phyloP scores from a whole-genome alignment of 805 yeast species.

The Metschnikowia hibisci region DNA sequence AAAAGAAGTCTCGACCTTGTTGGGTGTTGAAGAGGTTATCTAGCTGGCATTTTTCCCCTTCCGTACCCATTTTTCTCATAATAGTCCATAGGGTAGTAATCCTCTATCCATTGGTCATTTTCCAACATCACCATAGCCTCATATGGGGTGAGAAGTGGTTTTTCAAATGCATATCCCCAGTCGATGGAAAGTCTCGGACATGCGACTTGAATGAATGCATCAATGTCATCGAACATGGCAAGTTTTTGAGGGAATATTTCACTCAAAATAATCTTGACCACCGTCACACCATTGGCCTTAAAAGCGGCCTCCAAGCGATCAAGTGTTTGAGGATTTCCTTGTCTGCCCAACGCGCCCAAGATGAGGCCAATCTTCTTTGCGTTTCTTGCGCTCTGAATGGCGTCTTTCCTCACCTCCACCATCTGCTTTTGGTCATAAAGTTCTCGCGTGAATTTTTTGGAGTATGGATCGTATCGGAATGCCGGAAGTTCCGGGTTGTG shows the following conservation, averaged over 20 bases:
- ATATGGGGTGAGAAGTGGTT: conserved; percentile 90
- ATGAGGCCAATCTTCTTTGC: conserved; percentile 77
- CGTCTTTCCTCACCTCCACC: conserved; percentile 68
- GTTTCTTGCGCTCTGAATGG: conserved; percentile 56
- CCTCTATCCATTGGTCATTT: conserved; percentile 62
- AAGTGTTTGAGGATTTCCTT: conserved; percentile 81
- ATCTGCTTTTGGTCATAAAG: conserved; percentile 83
- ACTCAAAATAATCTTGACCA: conserved; percentile 78
- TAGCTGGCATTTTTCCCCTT: conserved; percentile 65
- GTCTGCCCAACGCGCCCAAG: conserved; percentile 92
- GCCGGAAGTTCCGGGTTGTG: conserved; percentile 94
- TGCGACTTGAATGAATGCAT: conserved; percentile 95
- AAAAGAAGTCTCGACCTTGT: conserved; percentile 58
- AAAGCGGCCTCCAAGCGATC: conserved; percentile 59
- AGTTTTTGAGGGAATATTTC: conserved; percentile 92
- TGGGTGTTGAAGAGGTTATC: conserved; percentile 52
- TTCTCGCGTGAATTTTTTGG: conserved; percentile 85
- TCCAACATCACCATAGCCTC: conserved; percentile 90
- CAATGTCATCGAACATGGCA: conserved; percentile 88
- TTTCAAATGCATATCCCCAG: conserved; percentile 97
- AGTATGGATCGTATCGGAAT: conserved; percentile 91
- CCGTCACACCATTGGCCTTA: conserved; percentile 52
- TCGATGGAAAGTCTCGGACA: conserved; percentile 95
- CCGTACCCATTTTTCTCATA: conserved; percentile 89
- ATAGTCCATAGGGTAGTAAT: conserved; percentile 92